phyloP scores from a whole-genome alignment of 441 rosid species.

The Erodium moschatum region DNA sequence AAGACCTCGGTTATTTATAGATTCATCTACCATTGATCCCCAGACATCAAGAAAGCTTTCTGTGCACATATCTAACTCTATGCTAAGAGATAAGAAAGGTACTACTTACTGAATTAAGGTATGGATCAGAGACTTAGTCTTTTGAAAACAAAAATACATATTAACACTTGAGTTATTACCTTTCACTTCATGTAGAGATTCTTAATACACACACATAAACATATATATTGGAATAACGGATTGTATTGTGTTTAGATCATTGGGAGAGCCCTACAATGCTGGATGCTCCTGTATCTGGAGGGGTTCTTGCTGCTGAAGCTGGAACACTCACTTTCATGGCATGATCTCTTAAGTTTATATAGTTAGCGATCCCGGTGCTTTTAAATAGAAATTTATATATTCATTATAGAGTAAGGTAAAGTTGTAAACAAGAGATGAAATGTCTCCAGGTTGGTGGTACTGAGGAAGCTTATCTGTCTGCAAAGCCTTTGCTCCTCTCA shows the following conservation, averaged over 20 bases:
- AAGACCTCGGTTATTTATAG: slow-evolving; percentile 60
- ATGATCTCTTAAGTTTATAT: slow-evolving; percentile 15
- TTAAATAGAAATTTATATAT: not conserved
- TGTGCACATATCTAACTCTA: slow-evolving; percentile 42
- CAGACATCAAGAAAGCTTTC: slow-evolving; percentile 68
- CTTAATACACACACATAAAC: not conserved
- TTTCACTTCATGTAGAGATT: not conserved
- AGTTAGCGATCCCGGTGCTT: not conserved
- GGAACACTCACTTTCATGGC: slow-evolving; percentile 81
- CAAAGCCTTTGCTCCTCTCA: slow-evolving; percentile 58
- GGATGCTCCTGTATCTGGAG: slow-evolving; percentile 97
- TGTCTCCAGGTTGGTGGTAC: slow-evolving; percentile 76
- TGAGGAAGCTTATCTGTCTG: slow-evolving; percentile 57
- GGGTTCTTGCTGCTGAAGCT: slow-evolving; percentile 81
- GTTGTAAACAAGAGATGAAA: slow-evolving; percentile 17
- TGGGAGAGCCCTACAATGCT: slow-evolving; percentile 68
- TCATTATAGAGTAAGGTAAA: slow-evolving; percentile 8
- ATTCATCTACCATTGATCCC: slow-evolving; percentile 89
- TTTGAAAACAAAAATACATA: not conserved
- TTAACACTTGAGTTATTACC: slow-evolving; percentile 13
- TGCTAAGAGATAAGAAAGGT: slow-evolving; percentile 54
- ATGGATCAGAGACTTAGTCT: slow-evolving; percentile 8
- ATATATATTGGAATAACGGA: not conserved
- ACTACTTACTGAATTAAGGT: slow-evolving; percentile 10
- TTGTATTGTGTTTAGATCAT: slow-evolving; percentile 28